Evolutionary conservation across 495 filamentous ascomycete species (phyloP).

Genomic region (Tuber microsphaerosporum): DNA sequence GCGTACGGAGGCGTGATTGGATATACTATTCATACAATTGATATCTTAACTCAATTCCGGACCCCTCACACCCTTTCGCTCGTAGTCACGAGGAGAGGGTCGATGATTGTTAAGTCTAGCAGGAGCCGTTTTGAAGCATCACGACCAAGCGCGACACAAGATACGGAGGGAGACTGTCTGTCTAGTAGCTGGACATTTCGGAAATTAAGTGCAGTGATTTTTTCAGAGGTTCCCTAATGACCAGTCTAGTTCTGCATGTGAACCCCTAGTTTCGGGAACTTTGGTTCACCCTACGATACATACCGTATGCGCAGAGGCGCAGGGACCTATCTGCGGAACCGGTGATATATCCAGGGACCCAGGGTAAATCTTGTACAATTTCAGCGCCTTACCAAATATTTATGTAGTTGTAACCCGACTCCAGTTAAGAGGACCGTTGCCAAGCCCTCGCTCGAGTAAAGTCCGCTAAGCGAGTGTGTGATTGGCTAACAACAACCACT

Average conservation of each 20-base stretch:
- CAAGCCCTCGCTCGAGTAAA: conserved; percentile 3
- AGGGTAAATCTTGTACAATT: conserved; percentile 4
- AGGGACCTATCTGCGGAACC: neutral
- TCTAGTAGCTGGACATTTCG: neutral
- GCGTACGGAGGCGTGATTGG: neutral
- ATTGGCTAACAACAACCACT: neutral
- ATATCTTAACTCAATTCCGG: neutral
- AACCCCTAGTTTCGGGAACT: neutral
- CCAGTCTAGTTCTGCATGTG: neutral
- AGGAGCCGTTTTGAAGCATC: neutral
- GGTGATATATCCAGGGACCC: neutral
- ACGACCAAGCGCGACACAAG: neutral
- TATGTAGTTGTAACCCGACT: neutral
- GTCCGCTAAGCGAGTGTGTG: neutral
- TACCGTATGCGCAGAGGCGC: neutral
- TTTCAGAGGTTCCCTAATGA: neutral
- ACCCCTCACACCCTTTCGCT: neutral
- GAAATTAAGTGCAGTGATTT: neutral
- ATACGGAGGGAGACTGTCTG: neutral
- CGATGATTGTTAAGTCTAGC: neutral
- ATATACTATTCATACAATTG: neutral
- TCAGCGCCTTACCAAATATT: neutral
- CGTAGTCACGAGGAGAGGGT: neutral
- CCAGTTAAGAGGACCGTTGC: neutral
- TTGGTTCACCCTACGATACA: neutral